phyloP scores from a whole-genome alignment of 2,329 filamentous ascomycete genomes.

The Colletotrichum sp. region DNA sequence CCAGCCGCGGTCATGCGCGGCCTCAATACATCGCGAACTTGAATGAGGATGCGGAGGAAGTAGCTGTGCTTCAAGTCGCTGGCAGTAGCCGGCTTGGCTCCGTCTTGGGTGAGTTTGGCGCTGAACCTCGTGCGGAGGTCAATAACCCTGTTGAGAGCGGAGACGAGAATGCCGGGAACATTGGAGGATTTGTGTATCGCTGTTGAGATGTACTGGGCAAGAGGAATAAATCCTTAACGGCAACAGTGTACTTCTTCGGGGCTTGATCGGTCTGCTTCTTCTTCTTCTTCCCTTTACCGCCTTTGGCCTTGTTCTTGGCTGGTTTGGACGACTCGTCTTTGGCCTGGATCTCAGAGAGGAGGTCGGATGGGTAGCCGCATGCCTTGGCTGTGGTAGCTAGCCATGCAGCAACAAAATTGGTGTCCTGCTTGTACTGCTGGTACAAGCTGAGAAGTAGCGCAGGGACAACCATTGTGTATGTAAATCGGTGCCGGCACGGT shows the following conservation, averaged over 20 bases:
- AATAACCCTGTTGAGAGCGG: conserved; percentile 41
- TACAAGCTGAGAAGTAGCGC: background rate
- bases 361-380: background rate
- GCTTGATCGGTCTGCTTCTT: background rate
- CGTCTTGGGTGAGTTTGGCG: conserved; percentile 21
- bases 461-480: background rate
- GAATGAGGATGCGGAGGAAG: conserved; percentile 38
- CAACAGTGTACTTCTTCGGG: conserved; percentile 34
- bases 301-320: background rate
- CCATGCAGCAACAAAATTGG: background rate
- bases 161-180: conserved; percentile 32
- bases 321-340: background rate
- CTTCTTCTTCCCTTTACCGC: background rate
- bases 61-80: conserved; percentile 33
- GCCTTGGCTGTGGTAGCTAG: background rate
- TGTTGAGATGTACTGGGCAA: conserved; percentile 42
- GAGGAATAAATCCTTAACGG: conserved; percentile 40
- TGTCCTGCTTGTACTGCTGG: background rate
- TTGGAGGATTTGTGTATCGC: conserved; percentile 23
- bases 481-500: no score
- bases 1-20: conserved; percentile 29
- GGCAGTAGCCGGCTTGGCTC: conserved; percentile 12
- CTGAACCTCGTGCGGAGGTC: conserved; percentile 33
- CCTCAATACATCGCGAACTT: conserved; percentile 34
- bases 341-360: background rate